Evolutionary conservation across 164 flowering plant genomes (phyloP).

Genomic region (Annona cherimola): DNA sequence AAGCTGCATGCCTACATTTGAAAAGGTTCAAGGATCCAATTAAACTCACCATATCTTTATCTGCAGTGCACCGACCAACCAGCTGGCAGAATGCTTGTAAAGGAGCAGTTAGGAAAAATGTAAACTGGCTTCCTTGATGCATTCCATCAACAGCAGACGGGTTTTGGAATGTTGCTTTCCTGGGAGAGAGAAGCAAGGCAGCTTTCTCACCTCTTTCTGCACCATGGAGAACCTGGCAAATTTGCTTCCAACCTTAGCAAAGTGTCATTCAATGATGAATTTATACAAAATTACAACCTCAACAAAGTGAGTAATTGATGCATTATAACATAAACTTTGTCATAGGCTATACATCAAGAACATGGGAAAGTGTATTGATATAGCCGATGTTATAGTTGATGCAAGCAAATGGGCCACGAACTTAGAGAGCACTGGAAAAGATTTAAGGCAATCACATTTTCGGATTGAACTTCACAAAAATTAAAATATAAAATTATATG

Average conservation of each 20-base stretch:
- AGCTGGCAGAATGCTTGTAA: slow-evolving; percentile 78
- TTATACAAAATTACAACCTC: not conserved
- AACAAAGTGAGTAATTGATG: not conserved
- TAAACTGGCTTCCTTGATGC: slow-evolving; percentile 77
- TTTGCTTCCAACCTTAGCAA: slow-evolving; percentile 1
- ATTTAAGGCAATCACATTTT: too few species aligned
- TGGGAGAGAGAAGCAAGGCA: slow-evolving; percentile 82
- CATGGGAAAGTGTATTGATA: not conserved
- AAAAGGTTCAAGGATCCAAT: not conserved
- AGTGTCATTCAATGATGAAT: not conserved
- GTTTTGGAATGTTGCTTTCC: slow-evolving; percentile 42
- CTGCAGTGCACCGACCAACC: slow-evolving; percentile 50
- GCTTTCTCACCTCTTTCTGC: slow-evolving; percentile 88
- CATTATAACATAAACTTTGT: not conserved
- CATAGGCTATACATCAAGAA: too few species aligned
- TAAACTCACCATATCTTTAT: slow-evolving; percentile 47
- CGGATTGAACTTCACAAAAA: not conserved
- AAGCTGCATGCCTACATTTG: not conserved
- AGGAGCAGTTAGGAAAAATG: slow-evolving; percentile 88
- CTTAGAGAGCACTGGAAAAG: not conserved
- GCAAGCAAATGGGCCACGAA: not conserved
- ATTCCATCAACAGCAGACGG: slow-evolving; percentile 31
- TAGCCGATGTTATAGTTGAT: not conserved
- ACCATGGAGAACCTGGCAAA: slow-evolving; percentile 76
- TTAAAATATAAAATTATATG: too few species aligned